These are phyloP conservation scores for Mortierella hygrophila DNA, from an alignment of 192 early-diverging fungal genomes.

Conservation along the genomic window DNA sequence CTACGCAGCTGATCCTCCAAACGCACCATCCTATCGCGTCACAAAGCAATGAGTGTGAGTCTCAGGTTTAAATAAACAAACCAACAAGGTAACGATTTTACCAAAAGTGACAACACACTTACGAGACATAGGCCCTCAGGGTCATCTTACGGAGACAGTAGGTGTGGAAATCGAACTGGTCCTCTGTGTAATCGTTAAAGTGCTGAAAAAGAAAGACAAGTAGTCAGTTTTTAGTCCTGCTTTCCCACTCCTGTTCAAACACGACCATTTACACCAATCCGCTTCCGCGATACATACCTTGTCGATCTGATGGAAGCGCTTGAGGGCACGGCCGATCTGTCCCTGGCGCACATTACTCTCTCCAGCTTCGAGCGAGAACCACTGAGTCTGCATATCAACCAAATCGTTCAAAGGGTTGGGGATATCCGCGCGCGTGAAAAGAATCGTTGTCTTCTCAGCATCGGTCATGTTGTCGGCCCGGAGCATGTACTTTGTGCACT, in stretches of 20 bases:
- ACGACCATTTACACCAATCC: too few relatives aligned
- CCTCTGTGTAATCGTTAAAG: slow-evolving; percentile 87
- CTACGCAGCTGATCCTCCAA: slow-evolving; percentile 79
- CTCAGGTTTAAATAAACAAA: not conserved
- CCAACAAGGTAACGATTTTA: too few relatives aligned
- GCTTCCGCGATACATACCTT: slow-evolving; percentile 44
- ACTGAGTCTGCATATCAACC: slow-evolving; percentile 90
- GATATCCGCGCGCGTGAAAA: slow-evolving; percentile 80
- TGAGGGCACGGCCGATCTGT: slow-evolving; percentile 85
- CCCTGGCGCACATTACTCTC: slow-evolving; percentile 72
- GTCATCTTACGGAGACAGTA: slow-evolving; percentile 92
- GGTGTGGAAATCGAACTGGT: slow-evolving; percentile 95
- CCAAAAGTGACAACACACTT: not conserved
- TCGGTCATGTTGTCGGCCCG: slow-evolving; percentile 78
- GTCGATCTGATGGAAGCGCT: slow-evolving; percentile 86
- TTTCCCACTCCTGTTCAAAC: not conserved
- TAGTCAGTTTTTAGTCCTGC: not conserved
- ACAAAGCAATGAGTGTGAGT: not conserved
- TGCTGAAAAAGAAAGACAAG: slow-evolving; percentile 34
- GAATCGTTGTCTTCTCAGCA: slow-evolving; percentile 83
- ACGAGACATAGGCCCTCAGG: slow-evolving; percentile 84
- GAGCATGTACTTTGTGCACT: slow-evolving; percentile 93
- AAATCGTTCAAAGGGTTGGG: slow-evolving; percentile 81
- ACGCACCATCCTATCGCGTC: slow-evolving; percentile 64
- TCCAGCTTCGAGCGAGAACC: slow-evolving; percentile 87